These are phyloP conservation scores for Physaria fendleri DNA, from an alignment of 345 rosid genomes.

Conservation along the genomic window DNA sequence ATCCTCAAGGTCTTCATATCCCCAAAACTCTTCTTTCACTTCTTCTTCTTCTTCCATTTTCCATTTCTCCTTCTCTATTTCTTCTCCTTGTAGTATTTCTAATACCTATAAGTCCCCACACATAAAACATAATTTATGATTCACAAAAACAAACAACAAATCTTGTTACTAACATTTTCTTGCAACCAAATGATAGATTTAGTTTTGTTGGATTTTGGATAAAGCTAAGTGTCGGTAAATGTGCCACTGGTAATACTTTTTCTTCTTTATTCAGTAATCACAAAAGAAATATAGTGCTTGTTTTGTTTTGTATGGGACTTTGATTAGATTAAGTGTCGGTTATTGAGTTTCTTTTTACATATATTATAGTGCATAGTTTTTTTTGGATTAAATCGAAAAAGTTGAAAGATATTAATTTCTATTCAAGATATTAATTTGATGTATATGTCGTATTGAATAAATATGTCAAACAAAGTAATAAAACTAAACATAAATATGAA, in stretches of 20 bases:
- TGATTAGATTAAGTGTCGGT: slow-evolving; percentile 24
- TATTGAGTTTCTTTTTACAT: slow-evolving; percentile 1
- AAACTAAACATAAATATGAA: not conserved
- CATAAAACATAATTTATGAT: slow-evolving; percentile 1
- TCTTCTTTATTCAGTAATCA: not conserved
- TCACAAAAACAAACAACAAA: not conserved
- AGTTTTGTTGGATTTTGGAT: not conserved
- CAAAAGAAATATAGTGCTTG: not conserved
- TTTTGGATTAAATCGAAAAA: not conserved
- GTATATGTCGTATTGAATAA: not conserved
- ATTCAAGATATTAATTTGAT: not conserved
- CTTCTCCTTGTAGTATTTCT: slow-evolving; percentile 54
- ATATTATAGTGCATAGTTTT: not conserved
- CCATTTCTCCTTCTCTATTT: slow-evolving; percentile 67
- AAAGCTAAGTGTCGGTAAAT: slow-evolving; percentile 20
- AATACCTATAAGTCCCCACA: slow-evolving; percentile 40
- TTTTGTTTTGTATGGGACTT: slow-evolving; percentile 16
- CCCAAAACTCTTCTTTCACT: slow-evolving; percentile 74
- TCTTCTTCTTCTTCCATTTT: slow-evolving; percentile 73
- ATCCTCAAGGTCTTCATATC: slow-evolving; percentile 80
- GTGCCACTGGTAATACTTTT: not conserved
- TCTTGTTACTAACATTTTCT: not conserved
- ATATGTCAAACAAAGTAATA: not conserved
- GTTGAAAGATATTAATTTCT: not conserved
- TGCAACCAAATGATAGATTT: not conserved